A percentile compares a stretch with the other conserved stretches of the same genome.
These are phyloP conservation scores for Fusarium virguliforme DNA, from an alignment of 2,329 filamentous ascomycete species.

Conservation along the genomic window DNA sequence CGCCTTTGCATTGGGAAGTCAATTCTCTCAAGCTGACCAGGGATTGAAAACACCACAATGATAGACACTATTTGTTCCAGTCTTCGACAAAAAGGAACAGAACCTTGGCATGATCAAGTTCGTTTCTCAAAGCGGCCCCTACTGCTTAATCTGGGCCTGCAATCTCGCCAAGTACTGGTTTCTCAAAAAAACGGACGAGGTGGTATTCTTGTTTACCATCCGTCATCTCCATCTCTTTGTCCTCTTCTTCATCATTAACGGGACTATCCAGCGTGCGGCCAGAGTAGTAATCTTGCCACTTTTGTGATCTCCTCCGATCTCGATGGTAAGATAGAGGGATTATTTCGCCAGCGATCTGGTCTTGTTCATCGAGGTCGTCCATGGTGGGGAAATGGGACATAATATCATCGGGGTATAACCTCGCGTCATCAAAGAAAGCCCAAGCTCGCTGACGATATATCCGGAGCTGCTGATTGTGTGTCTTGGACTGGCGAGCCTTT, in stretches of 20 bases:
- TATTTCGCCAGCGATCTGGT: not conserved
- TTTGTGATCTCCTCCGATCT: conserved; percentile 9
- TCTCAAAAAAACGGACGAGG: conserved; percentile 2
- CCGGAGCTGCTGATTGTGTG: not conserved
- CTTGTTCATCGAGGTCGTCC: not conserved
- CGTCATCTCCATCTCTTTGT: not conserved
- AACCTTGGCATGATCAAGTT: no score
- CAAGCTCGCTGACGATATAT: conserved; percentile 14
- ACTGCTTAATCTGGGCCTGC: no score
- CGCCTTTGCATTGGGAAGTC: not conserved
- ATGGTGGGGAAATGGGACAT: not conserved
- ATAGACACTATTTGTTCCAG: no score
- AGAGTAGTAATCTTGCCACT: conserved; percentile 19
- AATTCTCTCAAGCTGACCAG: not conserved
- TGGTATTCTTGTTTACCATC: not conserved
- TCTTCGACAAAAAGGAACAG: no score
- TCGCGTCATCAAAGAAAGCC: conserved; percentile 3
- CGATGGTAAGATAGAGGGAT: not conserved
- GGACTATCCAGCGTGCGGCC: conserved; percentile 5
- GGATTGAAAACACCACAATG: no score
- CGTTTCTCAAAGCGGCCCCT: no score
- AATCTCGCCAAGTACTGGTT: not conserved
- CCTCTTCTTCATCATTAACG: not conserved
- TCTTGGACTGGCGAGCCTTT: not conserved
- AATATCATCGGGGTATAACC: not conserved